A percentile compares a stretch with the other conserved stretches of the same genome.
Conservation (phyloP, 305 asterid species). For the Fraxinus velutina region DNA sequence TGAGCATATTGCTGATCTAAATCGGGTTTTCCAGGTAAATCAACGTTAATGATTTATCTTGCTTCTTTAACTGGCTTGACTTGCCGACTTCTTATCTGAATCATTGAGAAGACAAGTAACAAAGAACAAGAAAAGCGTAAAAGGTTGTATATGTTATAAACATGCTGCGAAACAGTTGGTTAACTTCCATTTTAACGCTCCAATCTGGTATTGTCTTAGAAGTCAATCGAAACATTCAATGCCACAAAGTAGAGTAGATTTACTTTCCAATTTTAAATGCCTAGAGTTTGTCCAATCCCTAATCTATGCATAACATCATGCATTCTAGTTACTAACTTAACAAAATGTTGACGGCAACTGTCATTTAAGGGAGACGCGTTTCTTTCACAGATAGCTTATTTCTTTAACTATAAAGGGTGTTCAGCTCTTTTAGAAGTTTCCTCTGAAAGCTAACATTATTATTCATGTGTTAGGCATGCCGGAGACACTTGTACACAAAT, state of each 20-base stretch:
- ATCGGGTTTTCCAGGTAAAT: conserved; percentile 72
- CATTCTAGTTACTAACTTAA: neutral
- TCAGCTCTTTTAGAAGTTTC: neutral
- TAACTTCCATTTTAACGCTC: neutral
- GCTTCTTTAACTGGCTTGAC: neutral
- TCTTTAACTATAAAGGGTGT: neutral
- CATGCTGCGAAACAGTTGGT: neutral
- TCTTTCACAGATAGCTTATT: neutral
- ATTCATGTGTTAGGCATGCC: conserved; percentile 52
- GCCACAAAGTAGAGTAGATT: neutral
- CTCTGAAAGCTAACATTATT: neutral
- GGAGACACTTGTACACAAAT: conserved; percentile 48
- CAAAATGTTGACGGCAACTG: neutral
- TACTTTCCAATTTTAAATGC: neutral
- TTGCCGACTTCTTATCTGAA: neutral
- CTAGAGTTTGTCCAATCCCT: neutral
- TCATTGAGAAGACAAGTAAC: neutral
- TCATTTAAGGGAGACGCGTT: neutral
- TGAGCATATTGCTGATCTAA: conserved; percentile 53
- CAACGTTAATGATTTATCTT: neutral
- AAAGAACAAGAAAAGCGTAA: neutral
- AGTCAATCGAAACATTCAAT: neutral
- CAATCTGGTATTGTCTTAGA: neutral
- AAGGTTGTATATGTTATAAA: neutral
- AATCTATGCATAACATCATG: neutral